Percentiles rank a stretch among this genome's conserved stretches.
Conservation (phyloP, 1,284 basidiomycete species). For the Pseudozyma pruni region DNA sequence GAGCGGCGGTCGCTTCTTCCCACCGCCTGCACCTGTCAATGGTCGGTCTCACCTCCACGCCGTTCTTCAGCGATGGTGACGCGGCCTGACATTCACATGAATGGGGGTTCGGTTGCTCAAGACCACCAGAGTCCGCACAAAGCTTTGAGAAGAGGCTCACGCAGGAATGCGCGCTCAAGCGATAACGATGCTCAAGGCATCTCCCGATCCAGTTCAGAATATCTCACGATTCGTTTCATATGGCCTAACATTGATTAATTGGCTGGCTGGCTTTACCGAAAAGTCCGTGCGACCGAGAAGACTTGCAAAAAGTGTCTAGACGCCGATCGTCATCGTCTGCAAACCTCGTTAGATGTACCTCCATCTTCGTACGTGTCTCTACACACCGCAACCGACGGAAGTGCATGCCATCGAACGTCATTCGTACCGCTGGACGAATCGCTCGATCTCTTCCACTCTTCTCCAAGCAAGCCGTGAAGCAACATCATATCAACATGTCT, state of each 20-base stretch:
- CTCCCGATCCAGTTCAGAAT: too few relatives aligned
- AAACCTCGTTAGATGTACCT: too few relatives aligned
- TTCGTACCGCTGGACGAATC: constrained; percentile 7
- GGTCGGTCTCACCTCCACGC: background rate
- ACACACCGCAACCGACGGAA: background rate
- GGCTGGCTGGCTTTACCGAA: too few relatives aligned
- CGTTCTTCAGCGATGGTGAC: background rate
- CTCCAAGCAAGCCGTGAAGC: background rate
- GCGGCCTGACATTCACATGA: constrained; percentile 6
- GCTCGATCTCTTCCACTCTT: constrained; percentile 1
- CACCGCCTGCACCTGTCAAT: constrained; percentile 3
- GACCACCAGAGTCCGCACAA: background rate
- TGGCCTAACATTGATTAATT: too few relatives aligned
- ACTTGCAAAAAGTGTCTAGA: too few relatives aligned
- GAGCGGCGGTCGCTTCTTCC: background rate
- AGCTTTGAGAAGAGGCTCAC: too few relatives aligned
- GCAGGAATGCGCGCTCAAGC: too few relatives aligned
- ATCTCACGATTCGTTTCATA: too few relatives aligned
- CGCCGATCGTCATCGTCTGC: too few relatives aligned
- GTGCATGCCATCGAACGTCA: constrained; percentile 20
- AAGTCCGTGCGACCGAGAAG: too few relatives aligned
- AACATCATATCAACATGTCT: constrained; percentile 19
- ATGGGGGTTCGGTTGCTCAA: background rate
- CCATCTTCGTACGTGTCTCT: background rate
- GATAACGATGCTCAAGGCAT: too few relatives aligned